These are phyloP conservation scores for Serpula lacrymans DNA, from an alignment of 768 basidiomycete genomes.

Conservation along the genomic window DNA sequence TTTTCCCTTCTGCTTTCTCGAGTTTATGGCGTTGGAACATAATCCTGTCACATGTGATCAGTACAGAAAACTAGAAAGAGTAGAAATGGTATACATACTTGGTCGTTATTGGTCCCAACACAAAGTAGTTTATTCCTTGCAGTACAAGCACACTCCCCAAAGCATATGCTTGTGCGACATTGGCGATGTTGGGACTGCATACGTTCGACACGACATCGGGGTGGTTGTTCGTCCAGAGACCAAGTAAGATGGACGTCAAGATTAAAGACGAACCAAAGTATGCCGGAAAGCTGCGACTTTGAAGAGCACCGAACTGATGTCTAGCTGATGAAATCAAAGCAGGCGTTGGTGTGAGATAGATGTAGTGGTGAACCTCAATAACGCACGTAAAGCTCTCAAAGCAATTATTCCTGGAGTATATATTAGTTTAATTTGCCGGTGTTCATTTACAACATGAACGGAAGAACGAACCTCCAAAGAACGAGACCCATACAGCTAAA, in stretches of 20 bases:
- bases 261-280: slow-evolving; percentile 65
- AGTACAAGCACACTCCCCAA: slow-evolving; percentile 43
- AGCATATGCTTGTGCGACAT: slow-evolving; percentile 65
- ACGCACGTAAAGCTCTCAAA: slow-evolving; percentile 54
- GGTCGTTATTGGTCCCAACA: slow-evolving; percentile 72
- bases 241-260: slow-evolving; percentile 52
- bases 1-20: slow-evolving; percentile 73
- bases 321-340: slow-evolving; percentile 42
- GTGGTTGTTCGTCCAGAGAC: slow-evolving; percentile 56
- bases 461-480: slow-evolving; percentile 51
- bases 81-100: slow-evolving; percentile 37
- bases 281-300: slow-evolving; percentile 70
- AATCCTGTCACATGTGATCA: slow-evolving; percentile 39
- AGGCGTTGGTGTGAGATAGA: neutral
- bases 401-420: slow-evolving; percentile 52
- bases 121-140: slow-evolving; percentile 61
- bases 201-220: slow-evolving; percentile 50
- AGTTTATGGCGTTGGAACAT: slow-evolving; percentile 71
- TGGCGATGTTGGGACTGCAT: slow-evolving; percentile 44
- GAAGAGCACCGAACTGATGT: slow-evolving; percentile 69
- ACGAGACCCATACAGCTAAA: slow-evolving; percentile 56
- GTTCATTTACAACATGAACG: neutral
- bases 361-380: neutral
- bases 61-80: slow-evolving; percentile 1
- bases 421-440: slow-evolving; percentile 8